Evolutionary conservation across 1,284 basidiomycete genomes (phyloP), one percentile per base, ranked within the genome.

Genomic region (Xerocomus minutiporus): DNA sequence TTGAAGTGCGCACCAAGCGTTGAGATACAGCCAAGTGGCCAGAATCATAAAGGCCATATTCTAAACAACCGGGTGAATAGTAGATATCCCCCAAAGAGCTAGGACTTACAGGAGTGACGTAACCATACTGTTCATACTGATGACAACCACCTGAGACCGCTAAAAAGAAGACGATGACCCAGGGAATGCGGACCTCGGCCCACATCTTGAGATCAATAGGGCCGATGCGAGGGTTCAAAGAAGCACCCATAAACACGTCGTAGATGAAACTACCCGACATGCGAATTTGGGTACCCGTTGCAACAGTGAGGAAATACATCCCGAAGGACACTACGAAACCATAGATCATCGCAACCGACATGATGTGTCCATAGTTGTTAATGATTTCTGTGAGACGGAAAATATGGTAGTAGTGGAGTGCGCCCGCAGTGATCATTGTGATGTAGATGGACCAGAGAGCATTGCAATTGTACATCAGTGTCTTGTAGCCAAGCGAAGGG

Each of bases 41-140:
- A 97, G 79, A 57, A 92, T 85, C 92, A 98, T 97, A 73, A 98
- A 94, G 2, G 85, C 86, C 90, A 97, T 95, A 73, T 98, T 98
- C 86, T 93, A 63, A 31, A 32, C 51, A 29, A 52, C 41, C 52
- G 38, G 29, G 49, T 50, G 25, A 59, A 29, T 5, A 8, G 1
- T 2, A 28, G 35, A 13, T 9, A 41, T 4, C 25, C 8, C 12
- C 28, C 5, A 11, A 44, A 34, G 23, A 7, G 25, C 23, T 3
- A 43, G 47, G 8, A 77, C 83, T 51, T 64, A 91, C 88, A 1
- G 93, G 88, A 0, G 95, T 96, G 40, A 98, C 88, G 70, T 93
- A 92, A 39, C 96, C 96, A 61, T 89, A 85, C 41, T 82, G 76
- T 65, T 97, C 92, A 68, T 97, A 97, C 72, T 99, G 97, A 75